Base-by-base conservation (phyloP, 768 basidiomycete species). In the Russula olivacea region DNA sequence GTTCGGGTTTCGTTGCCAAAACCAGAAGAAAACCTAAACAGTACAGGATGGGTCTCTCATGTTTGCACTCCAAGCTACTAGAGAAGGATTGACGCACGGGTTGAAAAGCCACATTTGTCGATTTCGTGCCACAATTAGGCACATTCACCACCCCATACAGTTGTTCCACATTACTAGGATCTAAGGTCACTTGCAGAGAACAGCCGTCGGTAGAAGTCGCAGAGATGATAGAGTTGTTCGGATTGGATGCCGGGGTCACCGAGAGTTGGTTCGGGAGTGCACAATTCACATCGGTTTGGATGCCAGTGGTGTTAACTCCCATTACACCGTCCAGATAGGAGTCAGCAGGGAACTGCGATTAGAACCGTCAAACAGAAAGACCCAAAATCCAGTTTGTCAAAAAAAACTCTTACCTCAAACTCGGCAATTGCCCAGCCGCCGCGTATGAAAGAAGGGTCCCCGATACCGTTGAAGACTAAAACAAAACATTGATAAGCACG, bases 11-110 rank as follows among this genome's bases (percentile, higher is more conserved):
- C 59, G 61, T 58, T 80, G 75, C 70, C 78, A 86, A 70, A 71
- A 87, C 86, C 86, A 89, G 68, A 88, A 89, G 74, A 88, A 79
- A 48, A 88, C 83, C 63, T 64, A 55, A 15, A 21, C 11, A 23
- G n/a, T n/a, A n/a, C n/a, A n/a, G n/a, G n/a, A n/a, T n/a, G 47
- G 45, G 40, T 6, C 50, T 14, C 41, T 50, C 12, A 48, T 9
- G 15, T 25, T 5, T 28, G 3, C 2, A 6, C 36, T 4, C 28
- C 17, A 47, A 43, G 3, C 14, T 40, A 40, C 4, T 10, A 5
- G 50, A 19, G 15, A 48, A 36, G n/a, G 28, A 55, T 19, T 11
- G 23, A 17, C 63, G 14, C 49, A 64, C 63, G 9, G 87, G 84
- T 40, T 77, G 79, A 62, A 78, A 78, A 25, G 68, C 65, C 34